Conservation (phyloP, 2,329 filamentous ascomycete genomes). For the Chaetomiaceae sp. region DNA sequence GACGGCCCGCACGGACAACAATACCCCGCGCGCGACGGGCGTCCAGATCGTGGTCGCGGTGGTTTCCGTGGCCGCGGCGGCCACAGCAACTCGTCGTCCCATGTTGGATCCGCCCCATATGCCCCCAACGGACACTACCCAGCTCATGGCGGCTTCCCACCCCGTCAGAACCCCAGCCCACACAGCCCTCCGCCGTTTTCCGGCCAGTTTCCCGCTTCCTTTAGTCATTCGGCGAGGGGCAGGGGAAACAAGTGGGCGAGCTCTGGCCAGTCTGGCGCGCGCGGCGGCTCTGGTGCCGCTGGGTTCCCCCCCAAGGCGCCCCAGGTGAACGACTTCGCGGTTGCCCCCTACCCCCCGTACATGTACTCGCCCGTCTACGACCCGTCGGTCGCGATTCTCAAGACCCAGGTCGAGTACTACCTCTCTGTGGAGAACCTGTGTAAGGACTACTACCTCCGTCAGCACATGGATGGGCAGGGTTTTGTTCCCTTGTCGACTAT, state of each 20-base stretch:
- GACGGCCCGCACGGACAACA: conserved; percentile 25
- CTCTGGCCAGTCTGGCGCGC: conserved; percentile 14
- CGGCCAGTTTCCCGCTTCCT: conserved; percentile 29
- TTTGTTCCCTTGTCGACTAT: conserved; percentile 79
- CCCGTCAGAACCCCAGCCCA: conserved; percentile 30
- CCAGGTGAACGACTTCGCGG: conserved; percentile 36
- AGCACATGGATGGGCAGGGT: conserved; percentile 91
- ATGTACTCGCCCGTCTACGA: conserved; percentile 20
- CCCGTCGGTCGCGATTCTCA: conserved; percentile 35
- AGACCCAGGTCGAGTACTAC: conserved; percentile 73
- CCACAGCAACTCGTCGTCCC: conserved; percentile 32
- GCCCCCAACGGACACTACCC: conserved; percentile 31
- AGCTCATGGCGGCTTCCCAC: conserved; percentile 25
- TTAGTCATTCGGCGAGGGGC: conserved; percentile 18
- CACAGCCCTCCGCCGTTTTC: conserved; percentile 39
- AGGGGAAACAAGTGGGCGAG: conserved; percentile 21
- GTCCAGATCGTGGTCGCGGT: conserved; percentile 32
- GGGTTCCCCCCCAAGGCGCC: conserved; percentile 26
- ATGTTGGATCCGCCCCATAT: conserved; percentile 33
- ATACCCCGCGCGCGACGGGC: conserved; percentile 31
- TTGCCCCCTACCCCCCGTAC: conserved; percentile 52
- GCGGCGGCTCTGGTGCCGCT: conserved; percentile 16
- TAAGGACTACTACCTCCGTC: conserved; percentile 84
- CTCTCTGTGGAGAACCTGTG: conserved; percentile 93
- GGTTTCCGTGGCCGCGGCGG: conserved; percentile 41